A percentile compares a stretch with the other conserved stretches of the same genome.
Evolutionary conservation across 1,139 yeast genomes (phyloP).

Genomic region (Saccharomyces hybrid): DNA sequence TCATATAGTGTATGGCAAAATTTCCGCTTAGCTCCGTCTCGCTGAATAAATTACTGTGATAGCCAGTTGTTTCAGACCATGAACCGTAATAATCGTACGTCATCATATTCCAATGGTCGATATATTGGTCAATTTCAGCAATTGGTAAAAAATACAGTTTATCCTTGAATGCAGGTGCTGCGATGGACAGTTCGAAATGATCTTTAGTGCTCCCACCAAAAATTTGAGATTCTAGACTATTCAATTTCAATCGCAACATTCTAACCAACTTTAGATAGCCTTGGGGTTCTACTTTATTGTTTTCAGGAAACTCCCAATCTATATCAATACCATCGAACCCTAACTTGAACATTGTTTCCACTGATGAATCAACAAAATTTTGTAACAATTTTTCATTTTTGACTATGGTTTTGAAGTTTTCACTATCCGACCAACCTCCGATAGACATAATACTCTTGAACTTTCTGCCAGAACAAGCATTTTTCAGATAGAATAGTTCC

Average conservation of each 20-base stretch:
- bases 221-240: constrained; percentile 32
- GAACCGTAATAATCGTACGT: constrained; percentile 79
- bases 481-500: constrained; percentile 48
- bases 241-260: constrained; percentile 39
- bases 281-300: constrained; percentile 38
- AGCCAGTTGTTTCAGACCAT: constrained; percentile 59
- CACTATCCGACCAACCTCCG: constrained; percentile 81
- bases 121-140: constrained; percentile 45
- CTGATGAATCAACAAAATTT: constrained; percentile 46
- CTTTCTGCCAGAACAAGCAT: constrained; percentile 34
- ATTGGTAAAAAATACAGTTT: constrained; percentile 41
- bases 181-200: constrained; percentile 52
- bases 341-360: constrained; percentile 42
- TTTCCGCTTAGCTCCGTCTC: constrained; percentile 45
- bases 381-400: constrained; percentile 34
- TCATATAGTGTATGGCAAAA: constrained; percentile 43
- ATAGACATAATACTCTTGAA: constrained; percentile 63
- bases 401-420: constrained; percentile 44
- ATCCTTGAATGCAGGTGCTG: constrained; percentile 63
- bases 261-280: constrained; percentile 42
- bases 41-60: constrained; percentile 61
- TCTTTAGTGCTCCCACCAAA: constrained; percentile 19
- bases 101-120: constrained; percentile 81
- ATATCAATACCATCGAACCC: constrained; percentile 88
- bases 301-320: constrained; percentile 88